Percentiles rank a stretch among this genome's conserved stretches.
phyloP scores from a whole-genome alignment of 768 basidiomycete genomes.

The Amanita muscaria region DNA sequence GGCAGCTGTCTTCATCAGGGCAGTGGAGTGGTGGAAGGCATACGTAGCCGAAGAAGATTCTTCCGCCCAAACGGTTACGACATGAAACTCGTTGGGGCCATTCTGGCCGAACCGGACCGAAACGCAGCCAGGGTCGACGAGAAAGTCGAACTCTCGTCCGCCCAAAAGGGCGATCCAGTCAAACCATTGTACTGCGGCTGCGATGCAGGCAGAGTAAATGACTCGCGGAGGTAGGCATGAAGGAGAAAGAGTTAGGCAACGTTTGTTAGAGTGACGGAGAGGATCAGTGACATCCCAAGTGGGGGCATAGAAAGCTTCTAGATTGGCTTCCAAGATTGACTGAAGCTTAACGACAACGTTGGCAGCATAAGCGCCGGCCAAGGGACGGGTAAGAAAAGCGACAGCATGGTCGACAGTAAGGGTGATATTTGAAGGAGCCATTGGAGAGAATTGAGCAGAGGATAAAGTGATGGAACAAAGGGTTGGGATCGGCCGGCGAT shows the following conservation, averaged over 20 bases:
- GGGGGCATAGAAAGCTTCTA: slow-evolving; percentile 58
- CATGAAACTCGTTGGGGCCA: slow-evolving; percentile 25
- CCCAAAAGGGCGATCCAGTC: slow-evolving; percentile 72
- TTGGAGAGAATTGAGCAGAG: slow-evolving; percentile 16
- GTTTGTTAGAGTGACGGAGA: slow-evolving; percentile 58
- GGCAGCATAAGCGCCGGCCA: slow-evolving; percentile 48
- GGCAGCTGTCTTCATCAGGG: slow-evolving; percentile 50
- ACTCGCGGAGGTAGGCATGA: slow-evolving; percentile 59
- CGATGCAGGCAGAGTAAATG: slow-evolving; percentile 62
- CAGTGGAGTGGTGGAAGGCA: slow-evolving; percentile 14
- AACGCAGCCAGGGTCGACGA: slow-evolving; percentile 74
- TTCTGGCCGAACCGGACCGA: slow-evolving; percentile 50
- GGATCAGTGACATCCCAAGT: slow-evolving; percentile 62
- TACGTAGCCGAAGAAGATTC: slow-evolving; percentile 27
- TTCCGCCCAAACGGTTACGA: slow-evolving; percentile 63
- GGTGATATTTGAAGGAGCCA: slow-evolving; percentile 42
- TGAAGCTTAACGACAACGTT: slow-evolving; percentile 61
- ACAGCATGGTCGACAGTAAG: slow-evolving; percentile 67
- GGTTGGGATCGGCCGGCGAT: slow-evolving; percentile 59
- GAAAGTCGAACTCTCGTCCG: slow-evolving; percentile 65
- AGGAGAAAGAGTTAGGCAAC: slow-evolving; percentile 69
- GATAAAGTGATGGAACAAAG: slow-evolving; percentile 19
- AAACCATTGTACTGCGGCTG: slow-evolving; percentile 68
- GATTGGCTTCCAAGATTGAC: slow-evolving; percentile 62
- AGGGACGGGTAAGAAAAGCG: slow-evolving; percentile 62